Conservation (phyloP, 192 early-diverging fungal genomes). For the Podila minutissima region DNA sequence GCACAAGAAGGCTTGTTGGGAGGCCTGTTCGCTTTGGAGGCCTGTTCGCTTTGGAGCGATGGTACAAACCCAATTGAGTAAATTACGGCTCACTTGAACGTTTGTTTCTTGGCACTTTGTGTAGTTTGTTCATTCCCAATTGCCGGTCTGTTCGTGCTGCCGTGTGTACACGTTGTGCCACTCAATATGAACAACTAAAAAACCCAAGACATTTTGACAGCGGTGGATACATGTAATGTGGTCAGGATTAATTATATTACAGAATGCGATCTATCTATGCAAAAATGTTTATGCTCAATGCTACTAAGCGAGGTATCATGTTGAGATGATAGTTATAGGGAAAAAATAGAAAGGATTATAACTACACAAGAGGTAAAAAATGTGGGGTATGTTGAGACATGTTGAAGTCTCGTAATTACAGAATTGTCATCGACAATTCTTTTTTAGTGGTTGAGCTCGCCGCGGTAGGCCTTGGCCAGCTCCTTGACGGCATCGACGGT, state of each 20-base stretch:
- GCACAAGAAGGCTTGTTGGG: too few species aligned
- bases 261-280: neutral
- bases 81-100: too few species aligned
- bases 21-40: too few species aligned
- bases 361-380: neutral
- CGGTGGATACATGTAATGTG: neutral
- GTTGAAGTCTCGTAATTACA: neutral
- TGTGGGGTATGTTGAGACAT: constrained; percentile 2
- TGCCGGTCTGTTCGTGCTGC: too few species aligned
- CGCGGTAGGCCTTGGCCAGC: constrained; percentile 61
- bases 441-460: constrained; percentile 24
- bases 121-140: too few species aligned
- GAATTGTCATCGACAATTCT: neutral
- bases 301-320: neutral
- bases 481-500: constrained; percentile 69
- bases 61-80: too few species aligned
- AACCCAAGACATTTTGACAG: too few species aligned
- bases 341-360: neutral
- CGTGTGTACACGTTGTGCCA: too few species aligned
- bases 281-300: neutral
- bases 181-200: too few species aligned
- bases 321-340: neutral
- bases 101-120: too few species aligned
- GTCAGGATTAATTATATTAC: neutral
- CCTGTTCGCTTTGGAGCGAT: too few species aligned